These are phyloP conservation scores for Salix brachista DNA, from an alignment of 345 rosid species.

Conservation along the genomic window DNA sequence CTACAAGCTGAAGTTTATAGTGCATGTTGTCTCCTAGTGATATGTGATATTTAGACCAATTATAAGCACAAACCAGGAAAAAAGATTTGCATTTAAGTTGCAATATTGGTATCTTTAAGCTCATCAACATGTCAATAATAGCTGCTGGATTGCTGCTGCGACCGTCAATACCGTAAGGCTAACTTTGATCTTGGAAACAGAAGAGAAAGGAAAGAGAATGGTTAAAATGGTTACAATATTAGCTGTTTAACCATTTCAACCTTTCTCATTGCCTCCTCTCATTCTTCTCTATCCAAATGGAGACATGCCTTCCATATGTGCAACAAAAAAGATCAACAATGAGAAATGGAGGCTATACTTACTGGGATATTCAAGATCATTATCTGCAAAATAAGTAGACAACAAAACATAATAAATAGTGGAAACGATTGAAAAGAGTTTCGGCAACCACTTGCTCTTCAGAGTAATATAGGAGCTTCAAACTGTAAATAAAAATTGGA, in stretches of 20 bases:
- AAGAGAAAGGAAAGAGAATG: neutral
- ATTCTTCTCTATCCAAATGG: neutral
- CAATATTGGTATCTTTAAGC: neutral
- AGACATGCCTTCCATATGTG: neutral
- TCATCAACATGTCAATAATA: neutral
- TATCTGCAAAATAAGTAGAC: constrained; percentile 57
- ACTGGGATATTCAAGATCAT: constrained; percentile 70
- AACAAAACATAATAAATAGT: constrained; percentile 8
- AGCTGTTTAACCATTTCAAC: neutral
- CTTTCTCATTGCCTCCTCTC: neutral
- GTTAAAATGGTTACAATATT: neutral
- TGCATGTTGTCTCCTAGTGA: no score
- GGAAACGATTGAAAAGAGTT: neutral
- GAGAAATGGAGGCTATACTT: constrained; percentile 38
- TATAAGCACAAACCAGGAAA: constrained; percentile 10
- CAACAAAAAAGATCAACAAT: neutral
- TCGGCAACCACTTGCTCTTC: neutral
- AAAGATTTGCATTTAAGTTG: neutral
- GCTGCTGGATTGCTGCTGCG: neutral
- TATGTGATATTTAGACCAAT: neutral
- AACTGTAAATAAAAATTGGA: neutral
- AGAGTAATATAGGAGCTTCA: neutral
- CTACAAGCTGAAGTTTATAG: no score
- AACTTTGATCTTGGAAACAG: neutral
- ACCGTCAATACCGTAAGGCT: neutral